Conservation (phyloP, 768 basidiomycete genomes). For the Lentinus tigrinus region DNA sequence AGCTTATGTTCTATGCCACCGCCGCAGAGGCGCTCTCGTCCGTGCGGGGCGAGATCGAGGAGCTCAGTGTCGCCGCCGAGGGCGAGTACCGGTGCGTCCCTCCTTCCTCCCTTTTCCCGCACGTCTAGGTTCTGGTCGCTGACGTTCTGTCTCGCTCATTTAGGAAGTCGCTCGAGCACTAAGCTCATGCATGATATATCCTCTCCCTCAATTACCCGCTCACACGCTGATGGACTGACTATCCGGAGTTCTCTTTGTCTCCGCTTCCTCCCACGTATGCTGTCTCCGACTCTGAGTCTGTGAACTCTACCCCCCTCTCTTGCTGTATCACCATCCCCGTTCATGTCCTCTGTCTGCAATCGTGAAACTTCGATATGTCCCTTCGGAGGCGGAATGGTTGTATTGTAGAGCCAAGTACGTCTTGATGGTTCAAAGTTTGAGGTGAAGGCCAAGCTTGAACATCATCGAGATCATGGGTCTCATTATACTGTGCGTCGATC, state of each 20-base stretch:
- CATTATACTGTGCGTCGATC: too few species aligned
- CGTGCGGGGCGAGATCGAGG: constrained; percentile 90
- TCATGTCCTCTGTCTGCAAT: background rate
- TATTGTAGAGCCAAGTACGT: background rate
- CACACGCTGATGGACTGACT: background rate
- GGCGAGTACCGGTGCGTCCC: constrained; percentile 80
- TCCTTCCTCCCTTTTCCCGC: background rate
- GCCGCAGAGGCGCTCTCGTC: constrained; percentile 81
- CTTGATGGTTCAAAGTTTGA: too few species aligned
- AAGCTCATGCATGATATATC: constrained; percentile 13
- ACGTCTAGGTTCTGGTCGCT: background rate
- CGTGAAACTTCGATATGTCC: background rate
- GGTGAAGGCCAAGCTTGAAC: too few species aligned
- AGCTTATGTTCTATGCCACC: constrained; percentile 71
- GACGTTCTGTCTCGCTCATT: constrained; percentile 3
- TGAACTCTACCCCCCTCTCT: too few species aligned
- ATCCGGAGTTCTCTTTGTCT: too few species aligned
- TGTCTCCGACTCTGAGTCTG: too few species aligned
- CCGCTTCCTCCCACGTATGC: too few species aligned
- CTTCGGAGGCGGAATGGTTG: background rate
- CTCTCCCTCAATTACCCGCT: background rate
- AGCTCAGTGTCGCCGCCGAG: constrained; percentile 89
- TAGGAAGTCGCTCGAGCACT: constrained; percentile 91
- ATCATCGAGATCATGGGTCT: too few species aligned
- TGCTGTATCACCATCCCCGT: background rate